phyloP scores from a whole-genome alignment of 768 basidiomycete genomes.

The Rhodotorula graminis region DNA sequence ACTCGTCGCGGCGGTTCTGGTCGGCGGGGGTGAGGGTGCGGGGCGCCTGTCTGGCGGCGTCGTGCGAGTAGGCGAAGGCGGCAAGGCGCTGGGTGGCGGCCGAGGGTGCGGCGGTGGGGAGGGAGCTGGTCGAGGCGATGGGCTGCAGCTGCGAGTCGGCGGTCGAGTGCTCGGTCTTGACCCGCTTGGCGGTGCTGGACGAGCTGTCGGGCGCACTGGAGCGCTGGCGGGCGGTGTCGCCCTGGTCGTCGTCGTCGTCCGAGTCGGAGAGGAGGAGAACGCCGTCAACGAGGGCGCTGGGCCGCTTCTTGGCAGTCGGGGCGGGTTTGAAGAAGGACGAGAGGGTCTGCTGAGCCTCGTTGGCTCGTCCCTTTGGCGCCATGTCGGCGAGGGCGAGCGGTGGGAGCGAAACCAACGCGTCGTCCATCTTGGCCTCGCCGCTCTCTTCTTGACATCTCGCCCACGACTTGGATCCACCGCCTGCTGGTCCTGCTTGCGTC shows the following conservation, averaged over 20 bases:
- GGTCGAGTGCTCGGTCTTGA: slow-evolving; percentile 20
- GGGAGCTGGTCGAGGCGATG: slow-evolving; percentile 2
- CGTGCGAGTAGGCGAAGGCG: slow-evolving; percentile 4
- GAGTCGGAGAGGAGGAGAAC: slow-evolving; percentile 12
- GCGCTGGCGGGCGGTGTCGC: not conserved
- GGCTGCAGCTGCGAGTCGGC: not conserved
- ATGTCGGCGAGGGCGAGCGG: not conserved
- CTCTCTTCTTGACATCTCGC: not conserved
- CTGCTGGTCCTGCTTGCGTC: too few relatives aligned
- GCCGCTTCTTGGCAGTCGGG: not conserved
- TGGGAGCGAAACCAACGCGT: not conserved
- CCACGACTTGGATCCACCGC: too few relatives aligned
- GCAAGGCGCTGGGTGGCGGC: not conserved
- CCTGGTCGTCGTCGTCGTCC: slow-evolving; percentile 11
- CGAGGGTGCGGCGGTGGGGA: not conserved
- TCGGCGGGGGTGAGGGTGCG: not conserved
- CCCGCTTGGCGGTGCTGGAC: not conserved
- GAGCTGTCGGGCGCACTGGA: too few relatives aligned
- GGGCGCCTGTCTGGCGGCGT: fast-evolving
- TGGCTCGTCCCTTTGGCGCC: slow-evolving; percentile 5
- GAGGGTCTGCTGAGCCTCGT: not conserved
- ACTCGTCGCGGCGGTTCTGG: slow-evolving; percentile 6
- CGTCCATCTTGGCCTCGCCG: not conserved
- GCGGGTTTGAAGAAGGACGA: slow-evolving; percentile 24
- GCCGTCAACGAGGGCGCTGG: not conserved